Base-by-base conservation (phyloP, 208 protist genomes). In the Lotmaria passim region DNA sequence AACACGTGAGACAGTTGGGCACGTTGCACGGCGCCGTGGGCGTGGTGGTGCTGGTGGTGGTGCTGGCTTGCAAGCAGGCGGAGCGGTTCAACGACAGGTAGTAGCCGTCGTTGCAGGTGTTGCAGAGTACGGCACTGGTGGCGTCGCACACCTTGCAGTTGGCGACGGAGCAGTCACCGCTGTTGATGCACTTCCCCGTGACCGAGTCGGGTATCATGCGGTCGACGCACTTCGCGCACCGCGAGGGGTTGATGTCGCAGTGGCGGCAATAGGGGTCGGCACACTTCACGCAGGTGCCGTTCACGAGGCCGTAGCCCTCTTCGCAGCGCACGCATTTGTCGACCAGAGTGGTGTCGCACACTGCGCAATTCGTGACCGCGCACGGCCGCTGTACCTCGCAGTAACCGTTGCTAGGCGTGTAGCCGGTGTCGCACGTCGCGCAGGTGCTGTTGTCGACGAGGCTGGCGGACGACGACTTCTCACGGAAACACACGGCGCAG, bases 271-370 rank as follows among this genome's bases (percentile, higher is more conserved):
- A 5, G 17, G 47, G 17, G 34, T 28, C 65, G 26, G 21, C 17
- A 23, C 65, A 71, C 14, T 2, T 3, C 48, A 36, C 36, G 41
- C 62, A 68, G 21, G 17, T 21, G 17, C 48, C 48, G 50, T 68
- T 50, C 19, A 68, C 62, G 62, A 58, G 62, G 36, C 34, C 34
- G 62, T 48, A 57, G 34, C 62, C 62, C 31, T n/a, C n/a, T 15
- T 7, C 7, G 50, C 63, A 69, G 34, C 28, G 12, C 14, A 50
- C n/a, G 63, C 63, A 69, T 4, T 28, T 19, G 33, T 14, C 24
- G 3, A n/a, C n/a, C n/a, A 47, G 7, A 47, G 21, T 41, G 34
- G 10, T 23, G 61, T 30, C 30, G 61, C 61, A 68, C 47, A 21
- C 38, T 21, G 24, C 61, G 23, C 61, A 68, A 47, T 68, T 39